Conservation (phyloP, 768 basidiomycete species). For the Mycena galopus region DNA sequence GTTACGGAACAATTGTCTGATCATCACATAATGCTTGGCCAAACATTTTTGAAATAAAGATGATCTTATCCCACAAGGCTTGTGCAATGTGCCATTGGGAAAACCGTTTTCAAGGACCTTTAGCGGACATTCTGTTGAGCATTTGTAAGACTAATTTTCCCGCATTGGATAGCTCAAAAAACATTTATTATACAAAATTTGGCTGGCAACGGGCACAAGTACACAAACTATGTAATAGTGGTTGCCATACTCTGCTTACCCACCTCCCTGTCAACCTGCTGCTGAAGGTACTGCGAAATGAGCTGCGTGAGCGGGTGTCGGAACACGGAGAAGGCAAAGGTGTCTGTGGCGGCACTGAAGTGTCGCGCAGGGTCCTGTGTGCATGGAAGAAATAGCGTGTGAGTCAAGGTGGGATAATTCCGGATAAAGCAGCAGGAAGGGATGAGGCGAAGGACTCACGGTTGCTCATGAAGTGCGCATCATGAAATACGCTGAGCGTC, state of each 20-base stretch:
- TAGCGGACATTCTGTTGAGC: background rate
- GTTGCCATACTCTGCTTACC: background rate
- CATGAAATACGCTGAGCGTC: background rate
- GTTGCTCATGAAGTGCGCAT: too few relatives aligned
- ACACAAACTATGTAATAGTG: background rate
- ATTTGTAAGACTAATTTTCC: constrained; percentile 1
- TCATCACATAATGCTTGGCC: background rate
- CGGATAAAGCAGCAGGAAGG: background rate
- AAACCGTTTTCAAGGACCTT: background rate
- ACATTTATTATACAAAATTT: background rate
- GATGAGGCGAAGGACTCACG: background rate
- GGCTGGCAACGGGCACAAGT: background rate
- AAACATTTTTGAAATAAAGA: background rate
- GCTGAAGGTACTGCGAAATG: background rate
- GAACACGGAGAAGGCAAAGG: background rate
- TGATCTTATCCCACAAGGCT: background rate
- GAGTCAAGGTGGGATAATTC: background rate
- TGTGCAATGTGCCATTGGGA: background rate
- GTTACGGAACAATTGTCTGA: background rate
- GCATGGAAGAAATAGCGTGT: background rate
- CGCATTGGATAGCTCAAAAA: background rate
- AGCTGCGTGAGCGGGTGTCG: background rate
- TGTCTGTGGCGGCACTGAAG: background rate
- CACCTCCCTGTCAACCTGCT: background rate
- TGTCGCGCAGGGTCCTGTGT: background rate